Evolutionary conservation across 1,284 basidiomycete species (phyloP).

Genomic region (Ustilago trichophora): DNA sequence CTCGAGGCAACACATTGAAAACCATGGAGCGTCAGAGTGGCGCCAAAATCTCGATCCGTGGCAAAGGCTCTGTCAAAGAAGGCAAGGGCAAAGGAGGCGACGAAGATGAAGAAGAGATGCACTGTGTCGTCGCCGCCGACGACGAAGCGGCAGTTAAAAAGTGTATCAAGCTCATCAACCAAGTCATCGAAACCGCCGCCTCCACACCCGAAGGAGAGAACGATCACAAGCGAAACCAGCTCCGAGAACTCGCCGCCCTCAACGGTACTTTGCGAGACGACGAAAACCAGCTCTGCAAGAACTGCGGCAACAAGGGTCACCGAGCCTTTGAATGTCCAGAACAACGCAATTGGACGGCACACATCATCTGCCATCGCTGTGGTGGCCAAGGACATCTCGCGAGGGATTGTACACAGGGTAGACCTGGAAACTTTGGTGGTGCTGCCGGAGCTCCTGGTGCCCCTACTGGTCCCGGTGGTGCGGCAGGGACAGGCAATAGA

Average conservation of each 20-base stretch:
- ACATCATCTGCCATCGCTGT: constrained; percentile 65
- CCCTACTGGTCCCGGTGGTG: too few relatives aligned
- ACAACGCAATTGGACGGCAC: constrained; percentile 62
- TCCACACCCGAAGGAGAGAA: constrained; percentile 99
- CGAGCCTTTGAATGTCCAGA: constrained; percentile 66
- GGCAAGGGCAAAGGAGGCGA: constrained; percentile 89
- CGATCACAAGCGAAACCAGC: constrained; percentile 98
- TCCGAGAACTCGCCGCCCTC: constrained; percentile 94
- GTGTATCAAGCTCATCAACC: constrained; percentile 95
- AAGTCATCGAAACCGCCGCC: constrained; percentile 97
- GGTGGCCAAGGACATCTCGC: constrained; percentile 65
- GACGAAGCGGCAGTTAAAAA: constrained; percentile 86
- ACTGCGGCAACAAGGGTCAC: constrained; percentile 86
- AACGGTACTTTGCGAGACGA: constrained; percentile 99
- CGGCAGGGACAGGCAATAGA: constrained; percentile 55
- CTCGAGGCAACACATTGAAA: constrained; percentile 97
- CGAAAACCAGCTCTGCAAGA: constrained; percentile 99
- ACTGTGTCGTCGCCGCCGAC: constrained; percentile 95
- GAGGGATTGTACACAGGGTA: constrained; percentile 57
- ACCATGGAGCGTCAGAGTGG: constrained; percentile 98
- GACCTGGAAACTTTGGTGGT: constrained; percentile 74
- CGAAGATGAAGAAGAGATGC: constrained; percentile 97
- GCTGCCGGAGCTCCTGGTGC: constrained; percentile 65
- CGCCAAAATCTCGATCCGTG: constrained; percentile 97
- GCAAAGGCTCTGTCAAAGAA: constrained; percentile 98